These are phyloP conservation scores for Rhizopogon salebrosus DNA, from an alignment of 768 basidiomycete species.

Conservation along the genomic window DNA sequence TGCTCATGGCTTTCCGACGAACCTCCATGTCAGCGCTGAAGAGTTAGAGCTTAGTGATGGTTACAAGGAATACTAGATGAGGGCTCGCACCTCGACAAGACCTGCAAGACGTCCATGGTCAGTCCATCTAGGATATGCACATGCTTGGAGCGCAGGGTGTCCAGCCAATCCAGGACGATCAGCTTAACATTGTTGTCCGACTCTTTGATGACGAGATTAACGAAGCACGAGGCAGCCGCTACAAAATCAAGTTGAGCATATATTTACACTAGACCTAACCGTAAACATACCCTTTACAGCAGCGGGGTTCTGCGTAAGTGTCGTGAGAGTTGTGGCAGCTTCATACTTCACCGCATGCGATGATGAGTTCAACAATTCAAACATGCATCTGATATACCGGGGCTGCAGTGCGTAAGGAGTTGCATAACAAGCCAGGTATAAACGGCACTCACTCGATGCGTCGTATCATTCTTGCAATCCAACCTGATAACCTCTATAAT, in stretches of 20 bases:
- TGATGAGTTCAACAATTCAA: constrained; percentile 83
- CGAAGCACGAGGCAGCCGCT: constrained; percentile 89
- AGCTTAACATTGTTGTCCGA: constrained; percentile 99
- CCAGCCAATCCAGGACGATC: constrained; percentile 91
- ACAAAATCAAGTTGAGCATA: constrained; percentile 2
- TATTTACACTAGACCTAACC: neutral
- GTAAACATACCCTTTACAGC: constrained; percentile 78
- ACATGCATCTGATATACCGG: constrained; percentile 92
- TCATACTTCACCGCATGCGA: constrained; percentile 97
- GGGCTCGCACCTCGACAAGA: constrained; percentile 63
- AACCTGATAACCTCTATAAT: constrained; percentile 89
- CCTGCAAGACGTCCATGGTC: constrained; percentile 93
- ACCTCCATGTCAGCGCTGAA: constrained; percentile 92
- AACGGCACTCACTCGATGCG: constrained; percentile 60
- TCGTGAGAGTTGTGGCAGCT: constrained; percentile 91
- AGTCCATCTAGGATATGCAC: constrained; percentile 85
- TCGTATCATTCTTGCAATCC: constrained; percentile 83
- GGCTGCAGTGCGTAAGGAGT: constrained; percentile 42
- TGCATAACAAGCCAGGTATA: neutral
- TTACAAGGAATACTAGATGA: neutral
- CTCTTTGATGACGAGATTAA: constrained; percentile 88
- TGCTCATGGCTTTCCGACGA: constrained; percentile 82
- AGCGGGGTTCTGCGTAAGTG: constrained; percentile 90
- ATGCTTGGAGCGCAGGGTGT: constrained; percentile 76
- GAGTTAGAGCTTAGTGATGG: neutral